A percentile compares a stretch with the other conserved stretches of the same genome.
These are phyloP conservation scores for Candida manassasensis DNA, from an alignment of 805 yeast genomes.

Conservation along the genomic window DNA sequence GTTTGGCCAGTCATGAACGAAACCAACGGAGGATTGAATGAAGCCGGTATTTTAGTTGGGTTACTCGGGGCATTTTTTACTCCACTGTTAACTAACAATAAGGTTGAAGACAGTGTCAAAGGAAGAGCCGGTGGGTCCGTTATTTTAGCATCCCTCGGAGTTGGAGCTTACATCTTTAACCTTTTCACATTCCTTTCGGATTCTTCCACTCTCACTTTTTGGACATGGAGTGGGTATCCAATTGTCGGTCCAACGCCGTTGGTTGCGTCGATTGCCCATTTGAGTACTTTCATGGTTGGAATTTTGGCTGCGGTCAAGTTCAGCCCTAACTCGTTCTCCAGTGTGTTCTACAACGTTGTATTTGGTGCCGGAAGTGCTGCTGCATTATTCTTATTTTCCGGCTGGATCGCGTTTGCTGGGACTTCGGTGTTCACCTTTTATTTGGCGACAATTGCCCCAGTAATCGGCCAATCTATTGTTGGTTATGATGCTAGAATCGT, in stretches of 20 bases:
- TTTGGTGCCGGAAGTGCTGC: conserved; percentile 48
- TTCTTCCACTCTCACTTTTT: conserved; percentile 77
- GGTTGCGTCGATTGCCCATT: conserved; percentile 71
- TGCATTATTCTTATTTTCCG: conserved; percentile 46
- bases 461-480: conserved; percentile 53
- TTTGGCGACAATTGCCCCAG: conserved; percentile 55
- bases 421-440: conserved; percentile 61
- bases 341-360: conserved; percentile 28
- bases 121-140: conserved; percentile 38
- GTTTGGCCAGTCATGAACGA: conserved; percentile 92
- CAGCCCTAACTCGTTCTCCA: conserved; percentile 19
- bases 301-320: conserved; percentile 21
- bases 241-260: conserved; percentile 82
- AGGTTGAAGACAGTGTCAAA: conserved; percentile 9
- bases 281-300: conserved; percentile 58
- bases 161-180: conserved; percentile 73
- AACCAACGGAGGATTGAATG: conserved; percentile 82
- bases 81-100: conserved; percentile 24
- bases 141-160: conserved; percentile 55
- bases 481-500: conserved; percentile 53
- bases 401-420: conserved; percentile 75
- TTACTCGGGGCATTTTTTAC: conserved; percentile 61
- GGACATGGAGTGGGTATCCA: conserved; percentile 97
- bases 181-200: conserved; percentile 75
- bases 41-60: conserved; percentile 62